Conservation (phyloP, 2,329 filamentous ascomycete genomes). For the Aspergillus puulaauensis region DNA sequence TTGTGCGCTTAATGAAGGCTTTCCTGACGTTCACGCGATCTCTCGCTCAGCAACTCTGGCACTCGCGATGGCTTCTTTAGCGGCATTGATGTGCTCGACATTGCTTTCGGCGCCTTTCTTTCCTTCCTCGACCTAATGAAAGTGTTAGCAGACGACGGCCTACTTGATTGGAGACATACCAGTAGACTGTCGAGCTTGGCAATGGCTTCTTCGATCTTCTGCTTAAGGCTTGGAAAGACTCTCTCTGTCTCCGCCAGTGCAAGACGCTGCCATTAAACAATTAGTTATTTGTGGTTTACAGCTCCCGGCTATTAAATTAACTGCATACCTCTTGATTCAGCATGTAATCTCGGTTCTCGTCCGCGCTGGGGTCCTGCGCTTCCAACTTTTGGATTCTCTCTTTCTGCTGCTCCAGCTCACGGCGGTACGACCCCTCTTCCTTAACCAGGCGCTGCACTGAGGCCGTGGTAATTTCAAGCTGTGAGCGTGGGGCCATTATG, state of each 20-base stretch:
- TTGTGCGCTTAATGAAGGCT: background rate
- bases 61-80: conserved; percentile 41
- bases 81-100: conserved; percentile 42
- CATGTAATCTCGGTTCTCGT: conserved; percentile 75
- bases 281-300: background rate
- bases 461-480: conserved; percentile 80
- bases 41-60: conserved; percentile 41
- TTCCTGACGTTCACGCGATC: conserved; percentile 29
- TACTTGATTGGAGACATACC: conserved; percentile 51
- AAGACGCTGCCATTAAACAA: conserved; percentile 57
- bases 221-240: conserved; percentile 70
- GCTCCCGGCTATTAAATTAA: background rate
- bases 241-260: conserved; percentile 85
- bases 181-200: conserved; percentile 74
- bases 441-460: conserved; percentile 83
- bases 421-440: conserved; percentile 87
- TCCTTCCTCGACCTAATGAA: conserved; percentile 37
- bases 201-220: conserved; percentile 70
- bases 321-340: conserved; percentile 79
- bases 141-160: background rate
- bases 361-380: conserved; percentile 65
- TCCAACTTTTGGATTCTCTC: conserved; percentile 68
- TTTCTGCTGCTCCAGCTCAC: conserved; percentile 75
- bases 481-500: conserved; percentile 73
- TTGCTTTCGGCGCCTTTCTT: conserved; percentile 41